Base-by-base conservation (phyloP, 371 early-diverging fungal genomes). In the Syncephalastrum sp. region DNA sequence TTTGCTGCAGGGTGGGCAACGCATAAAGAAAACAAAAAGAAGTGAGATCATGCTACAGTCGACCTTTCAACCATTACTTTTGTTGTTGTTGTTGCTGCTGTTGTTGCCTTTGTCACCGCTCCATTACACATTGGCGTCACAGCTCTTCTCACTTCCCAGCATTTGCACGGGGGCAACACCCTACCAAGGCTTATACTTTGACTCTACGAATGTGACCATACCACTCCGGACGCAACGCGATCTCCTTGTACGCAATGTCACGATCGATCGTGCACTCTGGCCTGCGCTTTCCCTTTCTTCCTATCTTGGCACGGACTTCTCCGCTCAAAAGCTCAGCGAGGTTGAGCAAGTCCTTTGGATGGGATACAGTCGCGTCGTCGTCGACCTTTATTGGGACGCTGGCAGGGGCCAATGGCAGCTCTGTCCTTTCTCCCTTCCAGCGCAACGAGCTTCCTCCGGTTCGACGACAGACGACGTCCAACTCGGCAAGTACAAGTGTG, bases 181-280 rank as follows among this genome's bases (percentile, higher is more conserved):
- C 2, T 69, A 74, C 45, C 53, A 66, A 45, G 64, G 65, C n/a
- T 43, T 48, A 12, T 16, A 50, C 4, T 63, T 68, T 14, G 46
- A 42, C 23, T 61, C 69, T 7, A 48, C 55, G 14, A 60, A 56
- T 38, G 52, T 76, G 1, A 54, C 61, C 0, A 50, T 54, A 10
- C 68, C 72, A 16, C 54, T 72, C 6, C 60, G 68, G 33, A 64
- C 65, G n/a, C 78, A 77, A 43, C 57, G 78, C 42, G 78, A 77
- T 57, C 38, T 33, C 8, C 59, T 77, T 49, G 68, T 68, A 8
- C 56, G 62, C 50, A 74, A 77, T 60, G 54, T 66, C 4, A 72
- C 74, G 3, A 66, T 77, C 27, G 68, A 77, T 47, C 66, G 65
- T 16, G 57, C 55, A 8, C 49, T 72, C n/a, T 74, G 70, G 74